Base-by-base conservation (phyloP, 1,284 basidiomycete genomes). In the Nidula niveotomentosa region DNA sequence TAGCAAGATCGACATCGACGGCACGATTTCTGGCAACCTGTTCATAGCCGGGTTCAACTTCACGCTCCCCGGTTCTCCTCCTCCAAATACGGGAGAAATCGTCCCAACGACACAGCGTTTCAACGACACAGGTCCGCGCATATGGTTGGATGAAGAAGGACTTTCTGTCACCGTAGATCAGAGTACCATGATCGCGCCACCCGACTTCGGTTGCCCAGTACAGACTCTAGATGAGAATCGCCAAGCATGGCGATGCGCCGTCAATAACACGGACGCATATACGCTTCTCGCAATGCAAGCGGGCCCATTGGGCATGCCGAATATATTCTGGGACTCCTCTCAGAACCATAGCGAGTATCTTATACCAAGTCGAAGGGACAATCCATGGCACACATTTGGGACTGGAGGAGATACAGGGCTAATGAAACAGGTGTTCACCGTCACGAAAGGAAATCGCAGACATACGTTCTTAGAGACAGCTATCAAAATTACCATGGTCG, bases 341-440 rank as follows among this genome's bases (percentile, higher is more conserved):
- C 18, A 56, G 34, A 49, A 17, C 7, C 10, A 53, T 6, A 37
- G 52, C 1, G 53, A 60, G 12, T 54, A 52, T 17, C 8, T 64
- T 10, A 6, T 13, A 6, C 57, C 57, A 12, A 36, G 46, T 13
- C 53, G 54, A 12, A 55, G 45, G 37, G 60, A 63, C 44, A 63
- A 63, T 49, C 60, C 61, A 33, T 64, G 60, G 62, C 17, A 49
- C 18, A 51, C 55, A 1, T 44, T 62, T 13, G 51, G 52, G 6
- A 55, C 46, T 0, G 56, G 57, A 13, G 61, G 56, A 3, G 60
- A 58, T 12, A 61, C 61, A 1, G 60, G 53, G n/a, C 49, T 54
- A 43, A 64, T 64, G 62, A 63, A 60, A 37, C 62, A 64, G 53
- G 58, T 64, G n/a, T 62, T 64, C 48, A 61, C 62, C 2, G 49